Evolutionary conservation across 1,139 yeast genomes (phyloP), one percentile per base, ranked within the genome.

Genomic region (Pichia sp.): DNA sequence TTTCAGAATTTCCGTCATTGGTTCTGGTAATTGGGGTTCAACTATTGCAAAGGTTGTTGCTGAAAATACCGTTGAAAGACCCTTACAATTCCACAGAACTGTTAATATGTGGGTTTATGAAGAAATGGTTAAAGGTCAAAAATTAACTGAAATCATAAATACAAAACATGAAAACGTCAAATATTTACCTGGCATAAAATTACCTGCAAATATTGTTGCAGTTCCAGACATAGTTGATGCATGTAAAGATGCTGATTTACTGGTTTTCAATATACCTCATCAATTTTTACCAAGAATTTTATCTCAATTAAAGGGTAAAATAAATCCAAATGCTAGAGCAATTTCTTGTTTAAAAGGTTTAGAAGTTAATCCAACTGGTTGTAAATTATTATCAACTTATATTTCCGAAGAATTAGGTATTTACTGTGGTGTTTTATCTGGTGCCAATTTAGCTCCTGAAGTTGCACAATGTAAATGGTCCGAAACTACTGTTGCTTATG

Each of bases 51-150:
- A 91, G 72, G 84, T 91, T 49, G 84, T 90, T 42, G 90, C 96
- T 39, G 97, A 91, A 70, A 90, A 89, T 71, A 74, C 91, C 46
- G 75, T 74, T 43, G 84, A 79, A 61, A 77, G 86, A 70, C 82
- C 89, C 28, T 74, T 80, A 44, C 70, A 87, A 58, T 91, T 91
- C 67, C 78, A 80, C 50, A 70, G 73, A 53, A 72, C 77, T 48
- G 96, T 91, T 46, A 80, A 83, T 62, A 90, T 91, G 97, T 91
- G 98, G 98, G 98, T 91, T 31, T 87, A 76, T 64, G 91, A 91
- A 70, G 98, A 91, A 72, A 68, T 76, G 56, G 71, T 83, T 52
- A 82, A 81, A 51, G 96, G 85, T 55, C 70, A 72, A 69, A 87
- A 81, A 55, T 75, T 91, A 64, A 88, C 97, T 33, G 91, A 87